A percentile compares a stretch with the other conserved stretches of the same genome.
Conservation (phyloP, 108 stramenopile genomes). For the Asterionellopsis glacialis region DNA sequence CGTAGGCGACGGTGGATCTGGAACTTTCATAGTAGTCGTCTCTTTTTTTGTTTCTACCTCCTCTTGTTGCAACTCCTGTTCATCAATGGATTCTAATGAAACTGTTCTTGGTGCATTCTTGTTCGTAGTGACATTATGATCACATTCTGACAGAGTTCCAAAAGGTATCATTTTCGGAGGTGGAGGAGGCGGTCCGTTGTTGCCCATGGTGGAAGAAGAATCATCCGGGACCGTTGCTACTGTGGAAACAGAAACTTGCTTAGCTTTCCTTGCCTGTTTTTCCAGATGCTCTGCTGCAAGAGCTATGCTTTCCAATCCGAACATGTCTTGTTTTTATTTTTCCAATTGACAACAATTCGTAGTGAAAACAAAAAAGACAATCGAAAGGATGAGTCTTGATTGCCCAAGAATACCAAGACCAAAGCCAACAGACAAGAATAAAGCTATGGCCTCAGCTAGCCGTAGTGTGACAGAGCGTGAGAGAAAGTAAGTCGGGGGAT, state of each 20-base stretch:
- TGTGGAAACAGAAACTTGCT: background rate
- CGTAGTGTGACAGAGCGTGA: too few relatives aligned
- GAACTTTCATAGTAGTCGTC: background rate
- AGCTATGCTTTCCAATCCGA: constrained; percentile 36
- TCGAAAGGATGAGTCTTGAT: too few relatives aligned
- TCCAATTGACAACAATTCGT: too few relatives aligned
- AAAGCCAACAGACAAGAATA: too few relatives aligned
- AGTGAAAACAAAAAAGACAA: too few relatives aligned
- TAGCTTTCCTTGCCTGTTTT: background rate
- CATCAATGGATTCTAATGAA: background rate
- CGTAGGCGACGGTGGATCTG: background rate
- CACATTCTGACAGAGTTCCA: background rate
- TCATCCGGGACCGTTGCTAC: background rate
- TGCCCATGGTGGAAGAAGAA: background rate
- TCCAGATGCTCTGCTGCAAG: constrained; percentile 42
- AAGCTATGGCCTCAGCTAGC: too few relatives aligned
- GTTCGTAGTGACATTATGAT: too few relatives aligned
- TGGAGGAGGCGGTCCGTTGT: background rate
- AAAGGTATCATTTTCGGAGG: constrained; percentile 1
- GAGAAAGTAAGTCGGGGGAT: too few relatives aligned
- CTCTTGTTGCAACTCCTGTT: background rate
- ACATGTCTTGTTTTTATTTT: too few relatives aligned
- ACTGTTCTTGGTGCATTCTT: background rate
- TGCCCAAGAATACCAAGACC: background rate
- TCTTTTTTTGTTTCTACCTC: background rate